Evolutionary conservation across 2,329 filamentous ascomycete genomes (phyloP), one percentile per base, ranked within the genome.

Genomic region (Aspergillus vadensis): DNA sequence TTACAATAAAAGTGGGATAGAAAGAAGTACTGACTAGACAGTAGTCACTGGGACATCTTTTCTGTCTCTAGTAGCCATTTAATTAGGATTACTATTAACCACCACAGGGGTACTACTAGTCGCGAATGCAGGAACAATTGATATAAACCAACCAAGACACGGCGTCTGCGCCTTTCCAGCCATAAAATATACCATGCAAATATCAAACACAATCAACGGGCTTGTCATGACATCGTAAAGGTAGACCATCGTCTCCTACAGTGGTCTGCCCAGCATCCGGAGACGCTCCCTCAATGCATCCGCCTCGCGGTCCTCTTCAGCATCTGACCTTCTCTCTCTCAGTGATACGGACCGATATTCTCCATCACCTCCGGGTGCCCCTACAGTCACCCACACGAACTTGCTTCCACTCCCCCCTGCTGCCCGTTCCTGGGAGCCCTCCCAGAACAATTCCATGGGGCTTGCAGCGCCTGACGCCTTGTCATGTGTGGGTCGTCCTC

Each of bases 311-410:
- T 72, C 71, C 51, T 61, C 41, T 25, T 67, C 63, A 49, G 60
- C 62, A 17, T 57, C 67, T 36, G 38, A 32, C 32, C 62, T 64
- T 48, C 68, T 72, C 30, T 67, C 67, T 25, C 74, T 76, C 15
- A 78, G 58, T 21, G 73, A 69, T 17, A 78, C 63, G 2, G 76
- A 77, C n/a, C 73, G 71, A 62, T 79, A 79, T 25, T 77, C 72
- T 2, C 73, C 76, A 70, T 82, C 80, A 23, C 80, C 80, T 57
- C 79, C 79, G 21, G 76, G 77, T 19, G 79, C 77, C 7, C 80
- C 80, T 15, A 82, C 79, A 0, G 79, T 81, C 23, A 81, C 80
- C 80, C 83, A 85, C 58, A 80, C 80, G 48, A 82, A 79, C 67
- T 83, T 83, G 4, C 71, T 80, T 74, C 71, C 74, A 27, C 84